Base-by-base conservation (phyloP, 1,284 basidiomycete genomes). In the Trichosporon coremiiforme region DNA sequence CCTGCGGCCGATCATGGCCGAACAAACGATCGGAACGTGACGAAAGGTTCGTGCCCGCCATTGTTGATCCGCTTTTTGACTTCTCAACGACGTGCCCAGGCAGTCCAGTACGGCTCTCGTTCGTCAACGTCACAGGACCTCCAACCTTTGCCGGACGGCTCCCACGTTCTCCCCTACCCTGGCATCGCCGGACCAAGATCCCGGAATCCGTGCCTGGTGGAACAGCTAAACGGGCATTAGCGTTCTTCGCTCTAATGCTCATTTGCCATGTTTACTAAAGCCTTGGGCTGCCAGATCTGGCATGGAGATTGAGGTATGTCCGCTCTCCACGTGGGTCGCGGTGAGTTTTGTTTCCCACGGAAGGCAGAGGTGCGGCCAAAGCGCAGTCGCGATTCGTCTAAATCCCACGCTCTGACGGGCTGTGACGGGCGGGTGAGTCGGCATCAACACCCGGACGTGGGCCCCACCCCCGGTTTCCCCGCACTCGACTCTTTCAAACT, bases 391-490 rank as follows among this genome's bases (percentile, higher is more conserved):
- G 57, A n/a, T 31, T 33, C 57, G 29, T 33, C 57, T 60, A 33
- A 60, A 31, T 60, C 47, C 47, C 47, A 33, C 29, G 57, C 57
- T 33, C 29, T 15, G 15, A 35, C 29, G 8, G 33, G 33, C 29
- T 6, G 33, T 33, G 33, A 33, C 33, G 17, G 5, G 29, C 17
- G 29, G 57, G 57, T 35, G 57, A 33, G 20, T n/a, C 57, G 57
- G 57, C 57, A 60, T 33, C 57, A 60, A 60, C 57, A 60, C 29
- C 17, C 57, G 17, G 29, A 15, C 57, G 57, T 33, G 57, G 68
- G 69, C 69, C 69, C 69, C 69, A 70, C 69, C 69, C 69, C 69
- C 69, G 53, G 66, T 38, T 47, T 41, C 62, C 33, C 50, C 45
- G 31, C 41, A 60, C 63, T 41, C 20, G 8, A 63, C 33, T 55